Base-by-base conservation (phyloP, 2,329 filamentous ascomycete species). In the Colletotrichum caudatum region DNA sequence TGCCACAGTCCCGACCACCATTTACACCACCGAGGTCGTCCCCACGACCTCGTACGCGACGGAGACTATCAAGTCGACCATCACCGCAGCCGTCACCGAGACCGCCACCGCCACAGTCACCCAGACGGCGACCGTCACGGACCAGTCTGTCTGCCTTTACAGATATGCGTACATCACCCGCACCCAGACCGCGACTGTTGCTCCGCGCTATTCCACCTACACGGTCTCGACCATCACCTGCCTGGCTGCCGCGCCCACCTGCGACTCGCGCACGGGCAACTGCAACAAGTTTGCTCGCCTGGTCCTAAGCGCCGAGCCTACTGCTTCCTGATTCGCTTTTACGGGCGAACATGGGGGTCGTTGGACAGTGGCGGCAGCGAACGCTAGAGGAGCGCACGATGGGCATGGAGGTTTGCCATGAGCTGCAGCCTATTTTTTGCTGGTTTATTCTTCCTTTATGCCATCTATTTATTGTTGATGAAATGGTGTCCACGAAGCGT, bases 231-330 rank as follows among this genome's bases (percentile, higher is more conserved):
- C 63, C 39, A 20, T 65, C 39, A 58, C 63, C 53, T 65, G 63
- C 39, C 39, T 65, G 2, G 41, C 51, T 20, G 63, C 63, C 14
- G 51, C 20, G 20, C 63, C 63, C 14, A 65, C 63, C 1, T 65
- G 63, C 41, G 63, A 65, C 63, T 65, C 63, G 39, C 63, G 63
- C 63, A 65, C 63, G 14, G 63, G 63, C 53, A 65, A 65, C 63
- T 65, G 53, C 63, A 65, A 65, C 39, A 58, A 65, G 53, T 65
- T 65, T 48, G 63, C 63, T 16, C 51, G 63, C 53, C 53, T 65
- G 53, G 63, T 65, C 8, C 63, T 65, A 29, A 50, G 41, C 39
- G 63, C 63, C 29, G 63, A 65, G 63, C 63, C 63, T 37, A 65
- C 53, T 3, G 16, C 63, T 8, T 23, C 29, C n/a, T 63, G 53